Evolutionary conservation across 108 stramenopile genomes (phyloP).

Genomic region (Stephanodiscus triporus): DNA sequence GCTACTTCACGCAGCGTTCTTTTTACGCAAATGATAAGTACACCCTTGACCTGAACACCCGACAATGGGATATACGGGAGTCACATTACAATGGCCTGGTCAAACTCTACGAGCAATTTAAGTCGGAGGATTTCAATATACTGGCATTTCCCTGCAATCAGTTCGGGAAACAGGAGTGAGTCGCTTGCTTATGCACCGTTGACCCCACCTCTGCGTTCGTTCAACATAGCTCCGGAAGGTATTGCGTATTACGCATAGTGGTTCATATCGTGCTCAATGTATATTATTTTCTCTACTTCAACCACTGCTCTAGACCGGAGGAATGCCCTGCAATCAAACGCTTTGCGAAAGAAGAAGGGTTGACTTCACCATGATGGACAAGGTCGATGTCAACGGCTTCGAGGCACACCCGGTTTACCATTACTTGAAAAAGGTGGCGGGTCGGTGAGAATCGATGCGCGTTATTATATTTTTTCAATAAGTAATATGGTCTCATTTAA

Average conservation of each 20-base stretch:
- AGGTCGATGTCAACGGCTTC: slow-evolving; percentile 84
- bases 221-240: not conserved
- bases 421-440: slow-evolving; percentile 72
- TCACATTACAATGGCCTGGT: slow-evolving; percentile 76
- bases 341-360: slow-evolving; percentile 66
- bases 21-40: too few relatives aligned
- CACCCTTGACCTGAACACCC: not conserved
- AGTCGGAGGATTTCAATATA: slow-evolving; percentile 47
- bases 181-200: not conserved
- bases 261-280: not conserved
- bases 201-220: not conserved
- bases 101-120: slow-evolving; percentile 51
- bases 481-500: too few relatives aligned
- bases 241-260: too few relatives aligned
- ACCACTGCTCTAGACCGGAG: slow-evolving; percentile 45
- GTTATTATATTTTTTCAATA: too few relatives aligned
- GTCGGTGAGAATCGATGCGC: slow-evolving; percentile 40
- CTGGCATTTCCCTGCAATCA: slow-evolving; percentile 90
- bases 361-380: slow-evolving; percentile 87
- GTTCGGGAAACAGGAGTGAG: slow-evolving; percentile 81
- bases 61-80: slow-evolving; percentile 64
- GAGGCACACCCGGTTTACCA: slow-evolving; percentile 68
- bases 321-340: slow-evolving; percentile 55
- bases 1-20: too few relatives aligned
- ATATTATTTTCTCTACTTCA: not conserved